A percentile compares a stretch with the other conserved stretches of the same genome.
Conservation (phyloP, 495 filamentous ascomycete species). For the Stereocaulon alpinum region DNA sequence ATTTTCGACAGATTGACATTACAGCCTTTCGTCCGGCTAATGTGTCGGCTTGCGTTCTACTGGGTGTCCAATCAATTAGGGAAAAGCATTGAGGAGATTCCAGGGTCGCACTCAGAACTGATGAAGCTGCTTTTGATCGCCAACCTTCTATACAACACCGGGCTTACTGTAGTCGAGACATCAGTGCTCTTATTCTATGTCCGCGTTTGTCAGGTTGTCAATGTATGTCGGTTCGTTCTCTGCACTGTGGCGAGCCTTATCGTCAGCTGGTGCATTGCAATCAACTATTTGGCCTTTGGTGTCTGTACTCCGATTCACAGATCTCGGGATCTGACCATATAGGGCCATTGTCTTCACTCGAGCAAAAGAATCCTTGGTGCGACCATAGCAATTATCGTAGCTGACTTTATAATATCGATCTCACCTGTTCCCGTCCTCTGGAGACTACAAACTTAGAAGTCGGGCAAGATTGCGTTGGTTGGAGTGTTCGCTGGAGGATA, state of each 20-base stretch:
- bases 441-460: not conserved
- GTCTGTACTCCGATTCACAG: not conserved
- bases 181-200: not conserved
- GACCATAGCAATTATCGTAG: not conserved
- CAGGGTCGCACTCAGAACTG: not conserved
- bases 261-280: not conserved
- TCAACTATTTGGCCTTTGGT: not conserved
- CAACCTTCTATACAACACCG: not conserved
- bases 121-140: not conserved
- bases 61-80: not conserved
- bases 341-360: not conserved
- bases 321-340: not conserved
- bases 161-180: conserved; percentile 2
- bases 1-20: not conserved
- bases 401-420: not conserved
- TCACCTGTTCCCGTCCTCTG: not conserved
- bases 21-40: not conserved
- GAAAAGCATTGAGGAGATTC: not conserved
- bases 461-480: not conserved
- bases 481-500: not conserved
- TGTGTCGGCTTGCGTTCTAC: not conserved
- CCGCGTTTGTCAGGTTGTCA: not conserved
- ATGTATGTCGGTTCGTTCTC: not conserved
- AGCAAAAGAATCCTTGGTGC: not conserved
- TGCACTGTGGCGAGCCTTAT: not conserved